Evolutionary conservation across 2,329 filamentous ascomycete species (phyloP).

Genomic region (Hymenoscyphus albidus): DNA sequence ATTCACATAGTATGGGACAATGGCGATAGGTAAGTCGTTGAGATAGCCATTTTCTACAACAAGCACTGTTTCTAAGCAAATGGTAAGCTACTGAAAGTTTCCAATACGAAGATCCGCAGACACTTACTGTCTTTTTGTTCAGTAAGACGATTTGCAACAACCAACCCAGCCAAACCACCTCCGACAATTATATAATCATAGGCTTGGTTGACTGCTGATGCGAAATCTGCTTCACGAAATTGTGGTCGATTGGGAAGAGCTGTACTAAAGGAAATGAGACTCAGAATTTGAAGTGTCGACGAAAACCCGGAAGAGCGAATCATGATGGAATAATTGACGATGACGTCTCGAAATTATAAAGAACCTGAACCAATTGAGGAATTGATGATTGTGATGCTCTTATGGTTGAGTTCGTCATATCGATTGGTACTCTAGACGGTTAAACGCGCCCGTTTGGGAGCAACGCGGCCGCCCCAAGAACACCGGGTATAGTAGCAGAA

Average conservation of each 20-base stretch:
- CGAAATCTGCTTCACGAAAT: neutral
- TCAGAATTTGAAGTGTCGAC: neutral
- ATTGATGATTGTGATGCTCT: neutral
- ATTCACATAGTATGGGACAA: slow-evolving; percentile 8
- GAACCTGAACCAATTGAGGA: neutral
- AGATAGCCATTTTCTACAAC: slow-evolving; percentile 38
- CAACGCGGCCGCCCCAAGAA: neutral
- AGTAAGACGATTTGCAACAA: slow-evolving; percentile 11
- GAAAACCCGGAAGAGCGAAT: neutral
- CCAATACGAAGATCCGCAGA: neutral
- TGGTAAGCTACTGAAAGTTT: neutral
- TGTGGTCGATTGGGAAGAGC: neutral
- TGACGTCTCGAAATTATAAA: neutral
- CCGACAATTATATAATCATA: slow-evolving; percentile 11
- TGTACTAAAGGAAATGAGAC: neutral
- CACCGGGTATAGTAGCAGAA: neutral
- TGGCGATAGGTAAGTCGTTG: slow-evolving; percentile 8
- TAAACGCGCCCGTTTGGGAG: neutral
- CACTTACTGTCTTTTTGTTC: slow-evolving; percentile 7
- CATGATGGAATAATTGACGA: neutral
- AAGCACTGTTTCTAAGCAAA: slow-evolving; percentile 32
- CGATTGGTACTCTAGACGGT: neutral
- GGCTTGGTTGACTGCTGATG: slow-evolving; percentile 1
- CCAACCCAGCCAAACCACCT: slow-evolving; percentile 8
- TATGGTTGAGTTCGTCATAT: neutral